Conservation (phyloP, 176 grass and related monocot genomes). For the Rhynchospora tenuis region DNA sequence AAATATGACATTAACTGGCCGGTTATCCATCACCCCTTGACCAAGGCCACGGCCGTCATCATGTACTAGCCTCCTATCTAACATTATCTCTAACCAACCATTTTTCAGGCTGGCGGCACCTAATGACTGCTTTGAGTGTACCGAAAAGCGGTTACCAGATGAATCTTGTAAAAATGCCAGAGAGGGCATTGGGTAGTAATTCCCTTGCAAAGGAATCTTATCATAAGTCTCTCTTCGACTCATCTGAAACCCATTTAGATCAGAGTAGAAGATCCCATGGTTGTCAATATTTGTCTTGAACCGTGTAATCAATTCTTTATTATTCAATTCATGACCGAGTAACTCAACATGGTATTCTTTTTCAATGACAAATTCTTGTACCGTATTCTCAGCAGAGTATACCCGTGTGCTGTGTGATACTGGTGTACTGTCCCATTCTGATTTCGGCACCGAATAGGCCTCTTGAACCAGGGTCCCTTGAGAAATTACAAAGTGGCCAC, state of each 20-base stretch:
- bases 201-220: conserved; percentile 96
- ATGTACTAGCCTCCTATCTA: conserved; percentile 76
- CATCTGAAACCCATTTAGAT: conserved; percentile 98
- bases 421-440: conserved; percentile 57
- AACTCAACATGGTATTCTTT: conserved; percentile 99
- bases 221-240: conserved; percentile 84
- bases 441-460: conserved; percentile 76
- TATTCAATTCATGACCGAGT: conserved; percentile 61
- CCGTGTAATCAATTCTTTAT: conserved; percentile 80
- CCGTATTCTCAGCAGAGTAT: conserved; percentile 51
- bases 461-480: conserved; percentile 87
- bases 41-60: conserved; percentile 92
- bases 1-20: conserved; percentile 73
- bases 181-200: conserved; percentile 97
- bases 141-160: conserved; percentile 69
- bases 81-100: conserved; percentile 98
- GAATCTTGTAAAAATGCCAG: conserved; percentile 86
- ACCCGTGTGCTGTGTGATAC: conserved; percentile 85
- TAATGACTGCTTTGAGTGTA: conserved; percentile 89
- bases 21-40: conserved; percentile 93
- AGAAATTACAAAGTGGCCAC: conserved; percentile 71
- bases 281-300: conserved; percentile 95
- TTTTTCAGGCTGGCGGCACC: conserved; percentile 83
- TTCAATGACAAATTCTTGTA: conserved; percentile 85
- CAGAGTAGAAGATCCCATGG: conserved; percentile 79